Conservation (phyloP, 306 rosid species). For the Castanopsis chinensis region DNA sequence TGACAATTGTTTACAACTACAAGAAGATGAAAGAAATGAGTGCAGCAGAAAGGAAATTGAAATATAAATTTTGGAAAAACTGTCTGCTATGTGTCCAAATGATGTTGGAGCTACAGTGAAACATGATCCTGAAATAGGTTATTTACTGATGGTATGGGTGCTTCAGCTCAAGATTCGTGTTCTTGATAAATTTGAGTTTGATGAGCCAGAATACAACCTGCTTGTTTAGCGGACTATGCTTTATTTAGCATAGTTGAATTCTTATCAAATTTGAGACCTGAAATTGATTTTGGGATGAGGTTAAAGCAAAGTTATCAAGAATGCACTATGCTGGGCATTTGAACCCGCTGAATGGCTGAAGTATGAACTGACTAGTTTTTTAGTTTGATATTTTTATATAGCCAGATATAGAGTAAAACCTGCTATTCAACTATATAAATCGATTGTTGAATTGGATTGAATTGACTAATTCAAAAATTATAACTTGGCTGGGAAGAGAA, state of each 20-base stretch:
- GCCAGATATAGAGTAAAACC: no score
- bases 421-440: no score
- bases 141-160: slow-evolving; percentile 73
- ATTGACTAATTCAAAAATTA: no score
- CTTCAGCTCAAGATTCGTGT: no score
- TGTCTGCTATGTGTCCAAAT: slow-evolving; percentile 81
- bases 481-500: no score
- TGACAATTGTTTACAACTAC: slow-evolving; percentile 96
- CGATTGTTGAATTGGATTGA: no score
- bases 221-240: not conserved
- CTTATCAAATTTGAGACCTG: not conserved
- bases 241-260: not conserved
- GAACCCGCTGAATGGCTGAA: no score
- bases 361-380: no score
- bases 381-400: no score
- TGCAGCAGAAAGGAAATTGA: slow-evolving; percentile 52
- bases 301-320: no score
- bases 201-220: not conserved
- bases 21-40: slow-evolving; percentile 97
- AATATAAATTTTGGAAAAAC: slow-evolving; percentile 78
- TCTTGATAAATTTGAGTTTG: not conserved
- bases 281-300: not conserved
- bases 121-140: slow-evolving; percentile 86
- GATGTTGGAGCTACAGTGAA: slow-evolving; percentile 81
- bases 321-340: no score